phyloP scores from a whole-genome alignment of 345 rosid species.

The Eucalyptus guilfoylei region DNA sequence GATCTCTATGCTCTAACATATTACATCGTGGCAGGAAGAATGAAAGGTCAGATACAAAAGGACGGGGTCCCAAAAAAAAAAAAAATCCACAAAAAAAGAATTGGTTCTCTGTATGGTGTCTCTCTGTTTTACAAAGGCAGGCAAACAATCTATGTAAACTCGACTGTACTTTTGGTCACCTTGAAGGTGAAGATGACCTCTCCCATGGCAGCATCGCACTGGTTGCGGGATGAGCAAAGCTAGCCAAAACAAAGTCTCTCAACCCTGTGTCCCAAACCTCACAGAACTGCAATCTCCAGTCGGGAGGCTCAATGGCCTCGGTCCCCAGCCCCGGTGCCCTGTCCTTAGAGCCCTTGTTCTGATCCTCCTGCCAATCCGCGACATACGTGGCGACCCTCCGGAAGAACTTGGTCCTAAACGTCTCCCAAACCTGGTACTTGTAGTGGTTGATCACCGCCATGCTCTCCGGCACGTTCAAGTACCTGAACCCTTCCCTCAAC shows the following conservation, averaged over 20 bases:
- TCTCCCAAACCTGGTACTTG: constrained; percentile 97
- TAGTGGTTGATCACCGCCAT: constrained; percentile 73
- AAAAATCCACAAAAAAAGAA: not conserved
- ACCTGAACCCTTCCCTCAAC: constrained; percentile 39
- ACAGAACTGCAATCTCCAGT: constrained; percentile 79
- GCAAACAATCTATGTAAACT: not conserved
- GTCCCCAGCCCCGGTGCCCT: constrained; percentile 96
- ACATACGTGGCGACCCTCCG: constrained; percentile 96
- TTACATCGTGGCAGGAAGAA: not conserved
- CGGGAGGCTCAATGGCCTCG: constrained; percentile 65
- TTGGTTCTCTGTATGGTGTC: not conserved
- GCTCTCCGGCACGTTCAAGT: constrained; percentile 58
- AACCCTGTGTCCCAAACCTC: constrained; percentile 96
- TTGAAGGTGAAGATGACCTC: constrained; percentile 17
- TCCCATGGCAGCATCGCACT: constrained; percentile 77
- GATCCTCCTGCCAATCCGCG: constrained; percentile 85
- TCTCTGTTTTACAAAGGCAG: not conserved
- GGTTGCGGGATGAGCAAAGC: constrained; percentile 55
- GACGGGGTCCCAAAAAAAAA: not conserved
- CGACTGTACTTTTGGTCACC: not conserved
- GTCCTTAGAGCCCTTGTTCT: constrained; percentile 86
- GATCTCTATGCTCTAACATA: constrained; percentile 7
- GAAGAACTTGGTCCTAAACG: constrained; percentile 76
- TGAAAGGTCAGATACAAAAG: not conserved
- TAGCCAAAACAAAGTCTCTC: constrained; percentile 66